Evolutionary conservation across 2,329 filamentous ascomycete genomes (phyloP), one percentile per base, ranked within the genome.

Genomic region (Clarireedia sp.): DNA sequence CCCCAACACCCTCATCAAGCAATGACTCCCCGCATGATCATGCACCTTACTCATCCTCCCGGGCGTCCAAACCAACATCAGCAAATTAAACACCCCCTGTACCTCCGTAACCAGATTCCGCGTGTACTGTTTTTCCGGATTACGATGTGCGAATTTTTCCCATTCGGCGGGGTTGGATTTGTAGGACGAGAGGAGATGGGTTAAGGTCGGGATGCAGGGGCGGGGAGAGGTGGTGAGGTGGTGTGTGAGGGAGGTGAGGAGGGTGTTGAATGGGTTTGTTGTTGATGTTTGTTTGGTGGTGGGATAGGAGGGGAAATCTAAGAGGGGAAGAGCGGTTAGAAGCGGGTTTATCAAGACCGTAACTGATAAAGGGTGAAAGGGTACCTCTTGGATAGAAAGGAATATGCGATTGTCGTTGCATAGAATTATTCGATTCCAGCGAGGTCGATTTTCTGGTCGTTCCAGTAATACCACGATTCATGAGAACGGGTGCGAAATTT

Each of bases 41-140:
- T 96, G 91, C 67, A 96, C 90, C 10, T 87, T 85, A 64, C 87
- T 92, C 38, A 81, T 81, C 72, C 89, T 89, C 51, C 87, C 87
- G 0, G 91, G 90, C 16, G 84, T 86, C 91, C 91, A 96, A 40
- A 95, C 90, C 41, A 96, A 81, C 48, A 96, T 82, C 59, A 95
- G 80, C 58, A 79, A 61, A 61, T 79, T 79, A 66, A 75, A 76
- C 57, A 78, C 74, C 5, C 83, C 90, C 62, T 95, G 95, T 2
- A 90, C 89, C 67, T 90, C 86, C 66, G 94, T 89, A 45, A 96
- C 90, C 3, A 96, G 79, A 68, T 96, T 96, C 51, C 91, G 76
- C 10, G 91, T 96, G 70, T 96, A 96, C 5, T 80, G 79, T 64
- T 85, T 78, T 57, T 76, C 80, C 21, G 73, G 65, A 65, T 95